These are phyloP conservation scores for Luzula sylvatica DNA, from an alignment of 176 grass and related monocot species.

Conservation along the genomic window DNA sequence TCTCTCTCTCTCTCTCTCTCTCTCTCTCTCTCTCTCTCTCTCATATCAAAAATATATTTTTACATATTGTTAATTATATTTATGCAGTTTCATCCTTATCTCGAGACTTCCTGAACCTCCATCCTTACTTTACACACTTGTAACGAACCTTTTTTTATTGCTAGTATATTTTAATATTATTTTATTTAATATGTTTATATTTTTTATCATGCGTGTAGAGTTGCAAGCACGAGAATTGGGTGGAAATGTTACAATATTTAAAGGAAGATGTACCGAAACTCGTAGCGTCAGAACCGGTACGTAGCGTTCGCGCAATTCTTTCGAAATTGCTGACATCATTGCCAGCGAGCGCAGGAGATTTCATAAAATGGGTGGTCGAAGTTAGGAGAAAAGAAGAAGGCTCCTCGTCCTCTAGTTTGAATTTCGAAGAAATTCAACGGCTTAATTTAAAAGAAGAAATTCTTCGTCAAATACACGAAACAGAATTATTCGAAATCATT, in stretches of 20 bases:
- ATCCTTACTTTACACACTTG: slow-evolving; percentile 66
- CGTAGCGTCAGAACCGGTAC: slow-evolving; percentile 39
- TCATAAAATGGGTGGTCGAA: slow-evolving; percentile 85
- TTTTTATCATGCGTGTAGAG: slow-evolving; percentile 32
- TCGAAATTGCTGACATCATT: slow-evolving; percentile 37
- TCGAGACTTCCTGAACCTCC: slow-evolving; percentile 39
- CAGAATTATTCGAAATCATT: slow-evolving; percentile 42
- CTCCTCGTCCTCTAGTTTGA: slow-evolving; percentile 27
- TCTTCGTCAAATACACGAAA: slow-evolving; percentile 52
- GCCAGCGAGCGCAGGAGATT: slow-evolving; percentile 59
- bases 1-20: background rate
- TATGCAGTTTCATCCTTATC: slow-evolving; percentile 78
- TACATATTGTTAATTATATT: slow-evolving; percentile 33
- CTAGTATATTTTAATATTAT: background rate
- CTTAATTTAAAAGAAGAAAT: slow-evolving; percentile 52
- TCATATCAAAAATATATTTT: slow-evolving; percentile 13
- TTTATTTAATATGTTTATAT: slow-evolving; percentile 3
- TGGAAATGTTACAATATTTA: slow-evolving; percentile 50
- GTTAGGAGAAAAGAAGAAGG: slow-evolving; percentile 77
- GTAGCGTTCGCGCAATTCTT: slow-evolving; percentile 35
- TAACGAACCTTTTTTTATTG: slow-evolving; percentile 20
- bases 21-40: too few relatives aligned
- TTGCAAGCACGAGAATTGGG: slow-evolving; percentile 60
- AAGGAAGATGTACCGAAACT: slow-evolving; percentile 51
- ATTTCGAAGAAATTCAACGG: slow-evolving; percentile 59